phyloP scores from a whole-genome alignment of 2,329 filamentous ascomycete genomes.

The Neophaeococcomyces mojaviensis region DNA sequence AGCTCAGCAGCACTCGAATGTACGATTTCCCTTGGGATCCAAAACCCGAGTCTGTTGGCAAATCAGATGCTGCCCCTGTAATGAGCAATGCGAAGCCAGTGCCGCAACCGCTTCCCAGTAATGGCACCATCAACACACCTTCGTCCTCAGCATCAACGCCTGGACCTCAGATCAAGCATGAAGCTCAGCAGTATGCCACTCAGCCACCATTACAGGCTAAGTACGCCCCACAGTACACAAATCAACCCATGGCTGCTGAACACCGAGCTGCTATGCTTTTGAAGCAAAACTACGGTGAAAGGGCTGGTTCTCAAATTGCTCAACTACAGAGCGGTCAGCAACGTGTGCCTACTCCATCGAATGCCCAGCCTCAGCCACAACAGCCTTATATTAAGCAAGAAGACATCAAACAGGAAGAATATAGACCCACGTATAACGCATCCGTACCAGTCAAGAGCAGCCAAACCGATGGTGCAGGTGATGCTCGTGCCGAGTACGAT shows the following conservation, averaged over 20 bases:
- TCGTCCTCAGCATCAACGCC: conserved; percentile 29
- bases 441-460: conserved; percentile 37
- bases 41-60: conserved; percentile 55
- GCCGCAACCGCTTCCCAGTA: conserved; percentile 18
- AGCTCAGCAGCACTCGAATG: conserved; percentile 74
- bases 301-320: conserved; percentile 23
- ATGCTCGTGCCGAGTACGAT: conserved; percentile 50
- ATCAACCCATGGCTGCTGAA: conserved; percentile 26
- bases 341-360: conserved; percentile 15
- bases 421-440: conserved; percentile 27
- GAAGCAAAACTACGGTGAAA: conserved; percentile 22
- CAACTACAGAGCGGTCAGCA: conserved; percentile 26
- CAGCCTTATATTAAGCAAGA: conserved; percentile 19
- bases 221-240: conserved; percentile 17
- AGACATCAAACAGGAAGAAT: neutral
- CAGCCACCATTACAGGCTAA: conserved; percentile 12
- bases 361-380: conserved; percentile 27
- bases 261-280: conserved; percentile 23
- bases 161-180: conserved; percentile 16
- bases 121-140: conserved; percentile 25
- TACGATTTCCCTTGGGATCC: conserved; percentile 95
- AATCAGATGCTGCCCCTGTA: conserved; percentile 33
- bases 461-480: conserved; percentile 70
- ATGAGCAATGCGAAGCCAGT: conserved; percentile 29
- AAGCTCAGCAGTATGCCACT: conserved; percentile 15